Base-by-base conservation (phyloP, 495 filamentous ascomycete genomes). In the Daldinia loculata region DNA sequence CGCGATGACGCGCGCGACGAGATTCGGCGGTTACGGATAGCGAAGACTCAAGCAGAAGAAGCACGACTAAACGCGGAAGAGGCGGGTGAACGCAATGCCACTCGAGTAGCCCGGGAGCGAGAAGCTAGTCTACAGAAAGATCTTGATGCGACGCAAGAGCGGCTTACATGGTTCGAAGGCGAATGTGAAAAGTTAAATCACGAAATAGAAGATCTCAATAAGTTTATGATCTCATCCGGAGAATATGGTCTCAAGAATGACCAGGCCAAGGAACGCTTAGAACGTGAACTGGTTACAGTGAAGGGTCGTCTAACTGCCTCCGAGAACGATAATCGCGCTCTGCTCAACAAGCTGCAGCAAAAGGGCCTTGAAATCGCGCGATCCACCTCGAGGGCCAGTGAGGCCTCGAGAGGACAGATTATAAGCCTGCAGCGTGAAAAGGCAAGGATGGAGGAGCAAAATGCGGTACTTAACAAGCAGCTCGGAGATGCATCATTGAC, bases 321-420 rank as follows among this genome's bases (percentile, higher is more conserved):
- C 0, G 95, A 99, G 74, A 98, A 98, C 74, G 95, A 98, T 80
- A 98, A 98, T 74, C 90, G 93, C n/a, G 89, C 94, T 38, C 83
- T 99, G 0, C 85, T 98, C 53, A 99, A 97, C 76, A 98, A 98
- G 79, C 85, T 99, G 11, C 95, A 99, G 71, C 95, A 98, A 74
- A 99, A 99, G 85, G 96, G 96, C 50, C 88, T 99, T 7, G 95
- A 99, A 76, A 95, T 99, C 76, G 95, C 94, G 30, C 86, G 96
- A 43, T 95, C 95, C 4, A 93, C 88, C 67, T 96, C 95, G 3
- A 89, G 89, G 63, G 95, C 93, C 29, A 92, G 87, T 61, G 95
- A 99, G 63, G 91, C 87, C 62, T 93, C 95, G 50, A 89, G 94
- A 19, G 85, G 89, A n/a, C 90, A 93, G 53, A 81, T 98, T 64